phyloP scores from a whole-genome alignment of 2,329 filamentous ascomycete genomes.

The Arachnomyces sp. region DNA sequence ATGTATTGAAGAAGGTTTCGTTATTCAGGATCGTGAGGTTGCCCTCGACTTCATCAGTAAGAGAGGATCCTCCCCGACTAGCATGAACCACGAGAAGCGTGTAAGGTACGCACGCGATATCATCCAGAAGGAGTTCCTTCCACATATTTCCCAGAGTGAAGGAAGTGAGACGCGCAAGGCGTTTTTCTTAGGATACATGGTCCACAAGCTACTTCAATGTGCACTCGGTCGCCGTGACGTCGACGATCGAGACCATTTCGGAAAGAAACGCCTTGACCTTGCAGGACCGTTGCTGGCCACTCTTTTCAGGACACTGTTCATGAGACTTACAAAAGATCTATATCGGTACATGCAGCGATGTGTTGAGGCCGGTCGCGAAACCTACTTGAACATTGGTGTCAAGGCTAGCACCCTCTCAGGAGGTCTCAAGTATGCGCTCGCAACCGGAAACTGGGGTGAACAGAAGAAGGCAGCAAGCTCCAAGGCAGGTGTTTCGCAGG shows the following conservation, averaged over 20 bases:
- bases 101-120: constrained; percentile 89
- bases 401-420: constrained; percentile 88
- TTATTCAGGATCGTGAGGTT: constrained; percentile 90
- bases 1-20: constrained; percentile 93
- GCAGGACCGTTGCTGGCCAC: constrained; percentile 93
- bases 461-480: constrained; percentile 96
- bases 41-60: constrained; percentile 94
- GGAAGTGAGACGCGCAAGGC: constrained; percentile 94
- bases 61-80: constrained; percentile 65
- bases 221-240: constrained; percentile 86
- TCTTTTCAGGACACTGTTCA: constrained; percentile 85
- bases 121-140: constrained; percentile 91
- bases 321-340: constrained; percentile 84
- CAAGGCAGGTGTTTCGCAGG: constrained; percentile 95
- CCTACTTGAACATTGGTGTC: constrained; percentile 83
- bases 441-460: constrained; percentile 98
- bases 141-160: constrained; percentile 91
- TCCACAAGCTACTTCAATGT: constrained; percentile 89
- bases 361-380: constrained; percentile 80
- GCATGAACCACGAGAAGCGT: constrained; percentile 75
- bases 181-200: constrained; percentile 98
- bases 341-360: constrained; percentile 86
- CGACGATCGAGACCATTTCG: constrained; percentile 97
- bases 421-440: constrained; percentile 90
- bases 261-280: constrained; percentile 94